Evolutionary conservation across 2,329 filamentous ascomycete genomes (phyloP), one percentile per base, ranked within the genome.

Genomic region (Drechslera avenae): DNA sequence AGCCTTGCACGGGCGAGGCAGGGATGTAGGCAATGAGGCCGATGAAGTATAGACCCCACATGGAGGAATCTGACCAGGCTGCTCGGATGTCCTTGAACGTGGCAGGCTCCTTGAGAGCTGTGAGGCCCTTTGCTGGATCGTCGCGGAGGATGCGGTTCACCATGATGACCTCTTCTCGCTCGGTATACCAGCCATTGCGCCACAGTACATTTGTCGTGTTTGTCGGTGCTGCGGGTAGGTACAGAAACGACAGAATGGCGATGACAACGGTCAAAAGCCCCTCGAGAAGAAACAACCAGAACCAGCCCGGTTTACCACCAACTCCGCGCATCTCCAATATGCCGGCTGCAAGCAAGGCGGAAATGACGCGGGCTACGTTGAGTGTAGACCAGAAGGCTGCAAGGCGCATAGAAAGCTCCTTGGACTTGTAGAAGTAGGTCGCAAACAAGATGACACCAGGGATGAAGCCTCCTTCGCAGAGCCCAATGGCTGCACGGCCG

Each of bases 371-470:
- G 1, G 81, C 80, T 0, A 78, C 73, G 46, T 81, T 81, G 7
- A 87, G 82, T 0, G 86, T 80, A 0, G 83, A 84, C 88, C 88
- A 91, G 75, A 91, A 90, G 54, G 79, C 82, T 57, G 83, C 82
- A 17, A 91, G 75, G 1, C 88, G 81, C 3, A 83, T 79, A 0
- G 87, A 85, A 0, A 91, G 77, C 68, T 91, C 88, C 39, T 80
- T 80, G 2, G 83, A 83, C 45, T 83, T 91, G 76, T 90, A 91
- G 71, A 87, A 91, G 71, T 91, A 91, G 1, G 84, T 86, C 4
- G 90, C 76, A 72, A 86, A 90, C 0, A 88, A 74, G 13, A 88
- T 80, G 14, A 83, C 82, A 48, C 84, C 83, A 0, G 83, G 83
- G 40, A 86, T 86, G 57, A 86, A 86, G 2, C 75, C 75, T 30